Evolutionary conservation across 208 protist species (phyloP), one percentile per base, ranked within the genome.

Genomic region (Trypanosoma cruzi): DNA sequence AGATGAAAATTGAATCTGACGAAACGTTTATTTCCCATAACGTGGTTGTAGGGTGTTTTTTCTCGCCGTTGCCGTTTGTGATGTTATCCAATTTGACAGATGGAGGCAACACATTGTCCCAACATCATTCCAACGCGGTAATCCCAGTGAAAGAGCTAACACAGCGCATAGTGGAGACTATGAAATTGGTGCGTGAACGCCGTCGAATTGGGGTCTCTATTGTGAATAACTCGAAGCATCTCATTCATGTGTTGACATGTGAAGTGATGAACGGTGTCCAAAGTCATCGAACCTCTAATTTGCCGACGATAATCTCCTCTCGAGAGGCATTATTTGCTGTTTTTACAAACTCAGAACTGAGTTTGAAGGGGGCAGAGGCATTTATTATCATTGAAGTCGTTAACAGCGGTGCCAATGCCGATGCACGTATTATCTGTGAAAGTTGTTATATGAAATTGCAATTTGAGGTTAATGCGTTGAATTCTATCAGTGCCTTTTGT

Each of bases 401-500:
- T 36, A 90, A 92, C 57, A 73, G 53, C 18, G 77, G 72, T 72
- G 72, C 31, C 22, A 54, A 67, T 53, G 54, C 42, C 7, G 46
- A 50, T 34, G 18, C 13, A 40, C 29, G 10, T 0, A 73, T 82
- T 6, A 29, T 84, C 37, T 64, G 72, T 14, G 36, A 57, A 32
- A 36, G 62, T 37, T 88, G 81, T 70, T 92, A 81, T 64, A 56
- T 92, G 7, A 77, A 82, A 24, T 50, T 90, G 22, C 80, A 90
- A 63, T 89, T 92, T 64, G 89, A 92, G 63, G 73, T 92, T 11
- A 90, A 68, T 40, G 77, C 89, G 4, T 65, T 86, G 26, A 94
- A 94, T 62, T 80, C 79, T 34, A 48, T 92, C 7, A 83, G 80
- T 63, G 58, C 89, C 20, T 72, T 60, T 60, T 72, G 86, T 37